Evolutionary conservation across 345 rosid genomes (phyloP).

Genomic region (Conringia planisiliqua): DNA sequence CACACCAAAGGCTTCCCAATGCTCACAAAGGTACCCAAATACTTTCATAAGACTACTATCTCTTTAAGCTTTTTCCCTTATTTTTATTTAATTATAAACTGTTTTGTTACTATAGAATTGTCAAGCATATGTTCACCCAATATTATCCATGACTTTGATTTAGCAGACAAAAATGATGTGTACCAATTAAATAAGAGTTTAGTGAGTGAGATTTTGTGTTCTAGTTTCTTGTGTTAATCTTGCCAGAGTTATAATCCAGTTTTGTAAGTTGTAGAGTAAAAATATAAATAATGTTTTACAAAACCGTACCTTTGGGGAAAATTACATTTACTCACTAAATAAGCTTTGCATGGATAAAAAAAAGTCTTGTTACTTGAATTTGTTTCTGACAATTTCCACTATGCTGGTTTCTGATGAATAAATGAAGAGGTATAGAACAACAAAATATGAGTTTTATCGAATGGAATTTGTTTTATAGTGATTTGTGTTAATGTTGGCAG

Average conservation of each 20-base stretch:
- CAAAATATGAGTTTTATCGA: neutral
- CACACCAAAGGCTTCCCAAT: constrained; percentile 72
- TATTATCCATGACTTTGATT: neutral
- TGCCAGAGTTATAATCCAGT: neutral
- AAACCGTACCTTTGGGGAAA: neutral
- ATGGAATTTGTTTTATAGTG: neutral
- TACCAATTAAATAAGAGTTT: neutral
- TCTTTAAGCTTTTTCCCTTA: neutral
- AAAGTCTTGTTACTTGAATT: neutral
- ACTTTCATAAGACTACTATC: neutral
- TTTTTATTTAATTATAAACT: neutral
- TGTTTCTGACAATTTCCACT: neutral
- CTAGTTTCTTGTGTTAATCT: neutral
- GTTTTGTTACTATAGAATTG: neutral
- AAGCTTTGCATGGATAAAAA: neutral
- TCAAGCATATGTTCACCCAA: neutral
- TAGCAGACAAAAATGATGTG: neutral
- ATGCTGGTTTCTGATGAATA: neutral
- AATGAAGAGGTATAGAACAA: neutral
- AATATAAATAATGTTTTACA: neutral
- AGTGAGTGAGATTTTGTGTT: neutral
- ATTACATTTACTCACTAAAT: neutral
- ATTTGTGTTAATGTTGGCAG: neutral
- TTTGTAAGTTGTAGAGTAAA: neutral
- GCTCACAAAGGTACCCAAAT: constrained; percentile 59